Base-by-base conservation (phyloP, 176 grass and related monocot genomes). In the Ensete glaucum region DNA sequence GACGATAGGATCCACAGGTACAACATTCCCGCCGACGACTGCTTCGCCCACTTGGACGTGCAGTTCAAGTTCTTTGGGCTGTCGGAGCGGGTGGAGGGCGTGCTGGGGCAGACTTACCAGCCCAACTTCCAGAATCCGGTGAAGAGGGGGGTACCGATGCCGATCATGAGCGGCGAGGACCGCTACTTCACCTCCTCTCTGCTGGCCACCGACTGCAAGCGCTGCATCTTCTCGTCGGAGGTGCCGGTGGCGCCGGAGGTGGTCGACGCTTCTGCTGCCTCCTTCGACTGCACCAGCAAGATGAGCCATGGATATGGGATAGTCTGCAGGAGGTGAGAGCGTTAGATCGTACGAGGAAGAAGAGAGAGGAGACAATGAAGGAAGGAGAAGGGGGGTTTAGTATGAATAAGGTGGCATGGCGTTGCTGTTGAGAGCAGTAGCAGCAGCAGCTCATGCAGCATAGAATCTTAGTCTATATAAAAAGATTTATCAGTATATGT, bases 41-140 rank as follows among this genome's bases (percentile, higher is more conserved):
- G 81, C 75, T 83, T 83, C 10, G 81, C 74, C 10, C 81, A 83
- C 68, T 26, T 83, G 25, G 81, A 83, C 23, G 81, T 83, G 21
- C 81, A 83, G 64, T 83, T 83, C 53, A 74, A 69, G 54, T 77
- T 83, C 52, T 52, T 70, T 50, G 73, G 63, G 25, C 73, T 83
- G 53, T 77, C 81, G 17, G 53, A 67, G 26, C 58, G 21, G 14
- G 81, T 83, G 64, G 81, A 83, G 29, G 81, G 81, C 19, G 56
- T 83, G 53, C 73, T 83, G 10, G 81, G 81, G 8, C 71, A 76
- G 81, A 83, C 81, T 3, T 83, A 83, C 64, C 72, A 15, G 24
- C 73, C 52, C 11, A 54, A 77, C 27, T 83, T 70, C 67, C 11
- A 63, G 54, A 83, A 66, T 27, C 58, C 81, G 17, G 81, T 76